Evolutionary conservation across 805 yeast genomes (phyloP), one percentile per base, ranked within the genome.

Genomic region (Starmera dryadoides): DNA sequence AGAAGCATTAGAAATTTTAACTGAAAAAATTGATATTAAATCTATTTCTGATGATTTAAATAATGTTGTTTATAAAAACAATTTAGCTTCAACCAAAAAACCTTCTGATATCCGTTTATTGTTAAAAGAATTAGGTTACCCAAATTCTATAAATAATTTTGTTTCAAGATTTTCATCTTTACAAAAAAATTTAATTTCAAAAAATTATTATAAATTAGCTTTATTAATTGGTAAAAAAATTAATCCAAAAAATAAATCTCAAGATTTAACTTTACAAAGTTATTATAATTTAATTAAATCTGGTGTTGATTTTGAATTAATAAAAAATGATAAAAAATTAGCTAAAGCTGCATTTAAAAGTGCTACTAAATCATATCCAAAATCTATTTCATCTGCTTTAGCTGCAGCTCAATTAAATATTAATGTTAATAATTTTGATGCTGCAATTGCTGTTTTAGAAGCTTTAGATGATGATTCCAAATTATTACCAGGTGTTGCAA

Each of bases 401-500:
- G 42, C 60, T 6, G 57, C 69, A 2, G 53, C 59, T 11, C 72
- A 69, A 41, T 37, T 62, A n/a, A 54, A 56, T 40, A 45, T 60
- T 9, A 39, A 49, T 22, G 35, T 47, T 14, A 56, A 53, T 3
- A 66, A 63, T 18, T 45, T 44, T 14, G 62, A 63, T 36, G 56
- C 60, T 33, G 65, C 72, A 1, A 53, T 58, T 11, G 33, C 50
- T 8, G 41, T 65, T 7, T 53, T 74, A 34, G 74, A 72, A 48
- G 48, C 53, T 21, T 41, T 63, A 4, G 16, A 43, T 35, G 10
- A 37, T 48, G 37, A 42, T 11, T 36, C 39, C 9, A 42, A 40
- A 20, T 33, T 53, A 4, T 41, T 49, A 4, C 81, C 85, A 3
- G 74, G 75, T 4, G 53, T 81, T 34, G 62, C 73, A 30, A 75